A percentile compares a stretch with the other conserved stretches of the same genome.
These are phyloP conservation scores for Tuber borchii DNA, from an alignment of 495 filamentous ascomycete species.

Conservation along the genomic window DNA sequence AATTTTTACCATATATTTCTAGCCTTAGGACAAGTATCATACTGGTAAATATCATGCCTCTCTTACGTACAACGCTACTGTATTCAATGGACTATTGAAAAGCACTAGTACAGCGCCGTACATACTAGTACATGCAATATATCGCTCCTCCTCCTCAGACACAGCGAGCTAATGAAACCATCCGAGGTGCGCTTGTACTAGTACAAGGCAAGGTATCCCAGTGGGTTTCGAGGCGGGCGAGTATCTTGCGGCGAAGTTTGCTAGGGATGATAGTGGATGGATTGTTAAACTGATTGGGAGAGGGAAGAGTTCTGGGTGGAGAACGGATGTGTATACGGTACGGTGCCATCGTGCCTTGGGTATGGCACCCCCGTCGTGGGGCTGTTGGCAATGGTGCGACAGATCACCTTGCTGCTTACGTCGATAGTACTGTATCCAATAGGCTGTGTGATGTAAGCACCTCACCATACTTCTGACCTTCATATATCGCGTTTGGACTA, in stretches of 20 bases:
- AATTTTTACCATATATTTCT: too few species aligned
- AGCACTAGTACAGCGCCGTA: background rate
- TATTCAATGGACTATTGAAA: background rate
- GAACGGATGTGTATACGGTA: background rate
- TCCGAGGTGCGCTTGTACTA: background rate
- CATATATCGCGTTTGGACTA: background rate
- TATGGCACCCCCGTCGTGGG: background rate
- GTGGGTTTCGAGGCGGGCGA: background rate
- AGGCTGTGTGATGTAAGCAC: background rate
- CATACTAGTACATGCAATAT: background rate
- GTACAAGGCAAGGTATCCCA: background rate
- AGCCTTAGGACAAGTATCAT: too few species aligned
- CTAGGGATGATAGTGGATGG: background rate
- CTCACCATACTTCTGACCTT: background rate
- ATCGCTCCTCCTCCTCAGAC: background rate
- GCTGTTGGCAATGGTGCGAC: background rate
- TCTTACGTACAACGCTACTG: background rate
- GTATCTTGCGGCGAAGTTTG: background rate
- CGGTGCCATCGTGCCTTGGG: background rate
- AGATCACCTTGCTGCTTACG: background rate
- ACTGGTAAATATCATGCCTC: too few species aligned
- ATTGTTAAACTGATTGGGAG: background rate
- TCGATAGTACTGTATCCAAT: background rate
- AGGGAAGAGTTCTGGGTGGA: background rate
- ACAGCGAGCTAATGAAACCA: background rate